Evolutionary conservation across 768 basidiomycete species (phyloP).

Genomic region (Leccinellum rugosiceps): DNA sequence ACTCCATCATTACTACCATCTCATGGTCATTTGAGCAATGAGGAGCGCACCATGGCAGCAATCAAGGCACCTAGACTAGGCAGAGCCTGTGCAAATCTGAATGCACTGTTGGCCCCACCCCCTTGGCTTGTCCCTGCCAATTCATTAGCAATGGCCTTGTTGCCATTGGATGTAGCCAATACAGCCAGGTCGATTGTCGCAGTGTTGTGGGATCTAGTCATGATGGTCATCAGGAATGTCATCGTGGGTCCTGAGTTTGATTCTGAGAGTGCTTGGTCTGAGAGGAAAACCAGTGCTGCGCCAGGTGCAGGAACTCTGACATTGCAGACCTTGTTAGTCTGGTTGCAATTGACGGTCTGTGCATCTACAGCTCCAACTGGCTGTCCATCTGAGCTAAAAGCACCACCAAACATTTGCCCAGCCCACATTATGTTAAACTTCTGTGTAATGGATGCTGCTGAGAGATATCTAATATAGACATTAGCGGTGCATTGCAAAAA

Average conservation of each 20-base stretch:
- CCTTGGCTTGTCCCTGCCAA: conserved; percentile 11
- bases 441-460: conserved; percentile 52
- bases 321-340: conserved; percentile 47
- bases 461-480: conserved; percentile 45
- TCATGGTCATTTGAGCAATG: conserved; percentile 3
- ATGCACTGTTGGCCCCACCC: background rate
- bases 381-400: conserved; percentile 66
- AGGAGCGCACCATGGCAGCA: conserved; percentile 16
- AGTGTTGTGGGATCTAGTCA: conserved; percentile 36
- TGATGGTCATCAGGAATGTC: conserved; percentile 57
- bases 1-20: background rate
- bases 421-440: conserved; percentile 76
- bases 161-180: conserved; percentile 66
- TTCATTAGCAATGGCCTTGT: conserved; percentile 31
- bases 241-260: conserved; percentile 31
- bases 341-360: conserved; percentile 58
- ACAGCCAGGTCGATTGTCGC: conserved; percentile 51
- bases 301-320: conserved; percentile 68
- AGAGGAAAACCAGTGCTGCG: conserved; percentile 74
- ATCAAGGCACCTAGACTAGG: conserved; percentile 11
- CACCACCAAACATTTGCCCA: conserved; percentile 64
- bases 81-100: conserved; percentile 9
- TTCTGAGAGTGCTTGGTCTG: conserved; percentile 37
- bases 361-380: conserved; percentile 53
- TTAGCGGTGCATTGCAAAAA: background rate